Evolutionary conservation across 768 basidiomycete genomes (phyloP), one percentile per base, ranked within the genome.

Genomic region (Mrakia frigida): DNA sequence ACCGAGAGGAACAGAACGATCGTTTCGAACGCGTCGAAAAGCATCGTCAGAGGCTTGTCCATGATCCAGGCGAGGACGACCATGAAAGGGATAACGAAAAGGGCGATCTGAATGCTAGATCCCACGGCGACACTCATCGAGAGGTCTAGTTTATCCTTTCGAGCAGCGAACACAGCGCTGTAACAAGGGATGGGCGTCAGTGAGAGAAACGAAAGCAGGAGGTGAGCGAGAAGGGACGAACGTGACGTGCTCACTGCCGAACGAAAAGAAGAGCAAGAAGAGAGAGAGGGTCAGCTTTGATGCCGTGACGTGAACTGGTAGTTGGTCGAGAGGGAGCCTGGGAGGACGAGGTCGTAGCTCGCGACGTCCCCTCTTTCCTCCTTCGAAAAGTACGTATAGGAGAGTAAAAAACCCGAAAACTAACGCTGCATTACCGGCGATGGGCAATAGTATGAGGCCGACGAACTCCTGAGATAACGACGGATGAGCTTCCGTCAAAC

Each of bases 321-420:
- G n/a, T n/a, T n/a, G 95, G 76, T 93, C 90, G 0, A 94, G 92
- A 10, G 94, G 94, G 0, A n/a, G n/a, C n/a, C n/a, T n/a, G n/a
- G n/a, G n/a, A n/a, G n/a, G n/a, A n/a, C n/a, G n/a, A n/a, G n/a
- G n/a, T n/a, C n/a, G n/a, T n/a, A n/a, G n/a, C n/a, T n/a, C n/a
- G n/a, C n/a, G n/a, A n/a, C n/a, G n/a, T n/a, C n/a, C n/a, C n/a
- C n/a, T n/a, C n/a, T n/a, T n/a, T n/a, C n/a, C n/a, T n/a, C n/a
- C n/a, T n/a, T n/a, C n/a, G 92, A 91, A 81, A 93, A 3, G 56
- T 94, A 28, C 92, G 92, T 21, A 94, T 97, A 83, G 14, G 33
- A 35, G 31, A 3, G 31, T 92, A 21, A 94, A 98, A 83, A 25
- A 25, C 39, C 39, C 5, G 2, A 16, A 28, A 14, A 63, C 61